Base-by-base conservation (phyloP, 768 basidiomycete species). In the Termitomyces sp. region DNA sequence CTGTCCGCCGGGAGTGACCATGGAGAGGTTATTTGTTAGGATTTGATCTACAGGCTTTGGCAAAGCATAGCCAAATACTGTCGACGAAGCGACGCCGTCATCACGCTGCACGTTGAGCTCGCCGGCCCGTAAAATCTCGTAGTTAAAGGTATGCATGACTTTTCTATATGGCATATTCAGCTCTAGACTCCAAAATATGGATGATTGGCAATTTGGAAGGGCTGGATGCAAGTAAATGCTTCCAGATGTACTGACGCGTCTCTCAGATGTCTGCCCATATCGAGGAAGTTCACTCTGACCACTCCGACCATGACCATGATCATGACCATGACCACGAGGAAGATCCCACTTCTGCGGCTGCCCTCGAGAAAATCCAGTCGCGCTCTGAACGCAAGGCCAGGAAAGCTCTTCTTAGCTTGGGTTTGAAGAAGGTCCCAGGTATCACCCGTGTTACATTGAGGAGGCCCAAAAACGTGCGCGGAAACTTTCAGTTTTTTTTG, bases 371-470 rank as follows among this genome's bases (percentile, higher is more conserved):
- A 78, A 91, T 96, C 67, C 92, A 95, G 78, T 95, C 93, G 57
- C 89, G 93, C 65, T 88, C 94, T 42, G 95, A 98, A 77, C 89
- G 95, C 69, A 97, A 96, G 76, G 94, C 95, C 56, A 85, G 95
- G 73, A 97, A 98, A 79, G 94, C 95, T 15, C 86, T 98, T 57
- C 83, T 95, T 66, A 81, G 88, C 67, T 82, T 98, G 68, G 97
- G 97, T 45, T 78, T 99, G 76, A 97, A 97, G 80, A 89, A 86
- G 76, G 91, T 99, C 59, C 85, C 89, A 60, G 88, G 85, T 68
- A 98, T 99, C 76, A 97, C 93, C 68, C 86, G 97, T 60, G 97
- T 99, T 57, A 96, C 94, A 60, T 82, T 99, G 70, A 83, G 95
- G 72, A 84, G 96, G 74, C 92, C 97, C 53, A 98, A 98, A 81